A percentile compares a stretch with the other conserved stretches of the same genome.
Evolutionary conservation across 306 rosid genomes (phyloP).

Genomic region (Arachis hypogaea): DNA sequence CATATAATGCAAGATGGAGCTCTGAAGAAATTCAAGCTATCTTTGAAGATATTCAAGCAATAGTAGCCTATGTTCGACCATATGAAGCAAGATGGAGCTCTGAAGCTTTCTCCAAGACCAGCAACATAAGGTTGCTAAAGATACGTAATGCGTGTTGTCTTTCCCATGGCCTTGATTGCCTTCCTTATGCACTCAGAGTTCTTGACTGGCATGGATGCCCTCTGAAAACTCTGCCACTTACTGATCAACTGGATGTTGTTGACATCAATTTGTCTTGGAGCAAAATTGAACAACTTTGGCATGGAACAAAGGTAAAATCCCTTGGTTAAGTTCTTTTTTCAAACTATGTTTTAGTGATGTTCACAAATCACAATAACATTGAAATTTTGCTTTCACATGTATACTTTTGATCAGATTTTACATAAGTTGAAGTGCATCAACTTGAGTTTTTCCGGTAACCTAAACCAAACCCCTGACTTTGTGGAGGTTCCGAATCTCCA

Average conservation of each 20-base stretch:
- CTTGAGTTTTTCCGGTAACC: constrained; percentile 36
- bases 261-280: constrained; percentile 40
- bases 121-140: constrained; percentile 34
- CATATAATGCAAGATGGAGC: no score
- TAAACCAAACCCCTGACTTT: constrained; percentile 30
- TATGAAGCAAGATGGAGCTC: constrained; percentile 33
- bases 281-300: constrained; percentile 43
- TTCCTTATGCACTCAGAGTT: constrained; percentile 36
- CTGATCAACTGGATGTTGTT: constrained; percentile 35
- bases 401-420: constrained; percentile 26
- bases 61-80: background rate
- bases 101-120: constrained; percentile 43
- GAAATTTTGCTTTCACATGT: background rate
- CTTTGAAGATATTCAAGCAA: no score
- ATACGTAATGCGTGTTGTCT: constrained; percentile 3
- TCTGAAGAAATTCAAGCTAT: no score
- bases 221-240: constrained; percentile 38
- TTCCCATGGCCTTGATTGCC: constrained; percentile 29
- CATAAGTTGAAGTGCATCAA: constrained; percentile 33
- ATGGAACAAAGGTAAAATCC: constrained; percentile 37
- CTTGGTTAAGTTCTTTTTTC: background rate
- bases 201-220: constrained; percentile 44
- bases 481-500: constrained; percentile 43
- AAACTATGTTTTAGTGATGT: background rate
- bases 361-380: background rate